Percentiles rank a stretch among this genome's conserved stretches.
Evolutionary conservation across 768 basidiomycete genomes (phyloP).

Genomic region (Boletus barrowsii): DNA sequence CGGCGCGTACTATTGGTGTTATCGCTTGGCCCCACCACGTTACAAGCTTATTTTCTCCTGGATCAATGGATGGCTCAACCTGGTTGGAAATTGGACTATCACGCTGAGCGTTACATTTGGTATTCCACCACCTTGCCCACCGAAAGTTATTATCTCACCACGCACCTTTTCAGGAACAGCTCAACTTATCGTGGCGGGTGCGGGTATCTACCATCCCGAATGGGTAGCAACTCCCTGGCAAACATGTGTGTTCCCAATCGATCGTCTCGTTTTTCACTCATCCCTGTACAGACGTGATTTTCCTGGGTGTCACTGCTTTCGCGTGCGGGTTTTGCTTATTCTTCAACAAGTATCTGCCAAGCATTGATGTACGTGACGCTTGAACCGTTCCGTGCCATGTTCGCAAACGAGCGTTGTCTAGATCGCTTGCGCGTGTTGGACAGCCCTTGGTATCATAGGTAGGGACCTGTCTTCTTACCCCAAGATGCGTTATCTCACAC

Average conservation of each 20-base stretch:
- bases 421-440: constrained; percentile 62
- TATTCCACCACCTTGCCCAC: neutral
- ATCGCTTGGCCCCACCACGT: constrained; percentile 52
- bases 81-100: constrained; percentile 68
- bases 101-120: constrained; percentile 67
- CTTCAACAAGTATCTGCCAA: constrained; percentile 48
- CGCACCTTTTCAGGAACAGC: constrained; percentile 43
- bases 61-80: constrained; percentile 67
- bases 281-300: constrained; percentile 44
- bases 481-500: constrained; percentile 8
- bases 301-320: constrained; percentile 49
- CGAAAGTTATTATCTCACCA: neutral
- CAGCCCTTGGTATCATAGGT: constrained; percentile 54
- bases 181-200: constrained; percentile 58
- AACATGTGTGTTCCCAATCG: constrained; percentile 41
- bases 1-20: constrained; percentile 67
- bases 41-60: constrained; percentile 54
- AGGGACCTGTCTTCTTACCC: neutral
- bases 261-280: neutral
- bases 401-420: constrained; percentile 25
- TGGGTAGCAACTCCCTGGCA: constrained; percentile 61
- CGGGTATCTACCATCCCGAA: constrained; percentile 53
- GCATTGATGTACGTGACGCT: constrained; percentile 42
- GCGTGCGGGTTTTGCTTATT: constrained; percentile 54
- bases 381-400: neutral